Percentiles rank a stretch among this genome's conserved stretches.
Evolutionary conservation across 345 rosid species (phyloP).

Genomic region (Hypericum androsaemum): DNA sequence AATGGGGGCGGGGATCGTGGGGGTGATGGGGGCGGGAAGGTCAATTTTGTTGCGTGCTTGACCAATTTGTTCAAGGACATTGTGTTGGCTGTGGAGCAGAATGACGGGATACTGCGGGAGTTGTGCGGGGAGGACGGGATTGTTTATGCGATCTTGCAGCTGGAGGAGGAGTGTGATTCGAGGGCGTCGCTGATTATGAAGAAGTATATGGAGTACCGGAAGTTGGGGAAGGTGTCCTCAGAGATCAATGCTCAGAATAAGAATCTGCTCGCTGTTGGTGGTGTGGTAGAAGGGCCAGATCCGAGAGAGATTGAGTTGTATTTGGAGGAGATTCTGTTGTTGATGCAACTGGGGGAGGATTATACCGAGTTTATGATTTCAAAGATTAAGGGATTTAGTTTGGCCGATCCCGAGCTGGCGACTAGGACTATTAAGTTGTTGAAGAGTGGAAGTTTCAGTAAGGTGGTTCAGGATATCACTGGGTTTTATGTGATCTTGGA

Average conservation of each 20-base stretch:
- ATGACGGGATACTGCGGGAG: slow-evolving; percentile 63
- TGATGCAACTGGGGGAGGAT: slow-evolving; percentile 90
- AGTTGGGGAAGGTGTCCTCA: slow-evolving; percentile 59
- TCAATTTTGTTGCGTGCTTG: slow-evolving; percentile 68
- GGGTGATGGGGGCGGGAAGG: slow-evolving; percentile 31
- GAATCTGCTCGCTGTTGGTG: slow-evolving; percentile 61
- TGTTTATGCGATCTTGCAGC: slow-evolving; percentile 78
- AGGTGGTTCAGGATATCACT: slow-evolving; percentile 74
- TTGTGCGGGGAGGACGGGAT: slow-evolving; percentile 89
- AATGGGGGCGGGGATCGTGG: no score
- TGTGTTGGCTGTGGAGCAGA: slow-evolving; percentile 78
- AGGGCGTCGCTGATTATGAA: slow-evolving; percentile 70
- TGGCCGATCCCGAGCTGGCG: slow-evolving; percentile 77
- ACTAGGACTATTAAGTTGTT: slow-evolving; percentile 82
- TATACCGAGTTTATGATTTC: slow-evolving; percentile 86
- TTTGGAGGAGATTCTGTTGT: slow-evolving; percentile 68
- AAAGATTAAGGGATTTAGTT: slow-evolving; percentile 74
- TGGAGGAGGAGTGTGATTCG: slow-evolving; percentile 94
- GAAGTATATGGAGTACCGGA: slow-evolving; percentile 89
- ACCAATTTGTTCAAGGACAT: slow-evolving; percentile 87
- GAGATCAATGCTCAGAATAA: slow-evolving; percentile 77
- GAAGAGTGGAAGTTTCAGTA: slow-evolving; percentile 74
- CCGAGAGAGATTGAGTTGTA: slow-evolving; percentile 82
- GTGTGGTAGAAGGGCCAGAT: slow-evolving; percentile 72
- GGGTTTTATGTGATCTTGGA: slow-evolving; percentile 91